Conservation (phyloP, 1,284 basidiomycete genomes). For the Moesziomyces antarcticus region DNA sequence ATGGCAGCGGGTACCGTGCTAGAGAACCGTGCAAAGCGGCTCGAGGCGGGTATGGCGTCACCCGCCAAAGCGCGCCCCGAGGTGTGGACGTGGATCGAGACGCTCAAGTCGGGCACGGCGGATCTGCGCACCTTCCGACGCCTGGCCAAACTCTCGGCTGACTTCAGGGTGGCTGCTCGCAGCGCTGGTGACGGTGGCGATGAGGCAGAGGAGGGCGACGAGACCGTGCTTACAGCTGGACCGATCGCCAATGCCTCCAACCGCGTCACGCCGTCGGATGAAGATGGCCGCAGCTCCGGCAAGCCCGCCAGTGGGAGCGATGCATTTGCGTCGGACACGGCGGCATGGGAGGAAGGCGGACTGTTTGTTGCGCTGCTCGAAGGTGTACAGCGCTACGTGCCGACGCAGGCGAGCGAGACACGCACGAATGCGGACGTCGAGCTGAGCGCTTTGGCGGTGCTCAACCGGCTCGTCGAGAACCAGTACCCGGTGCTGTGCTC, state of each 20-base stretch:
- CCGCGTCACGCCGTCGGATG: background rate
- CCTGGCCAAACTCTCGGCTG: constrained; percentile 37
- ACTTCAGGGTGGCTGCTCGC: constrained; percentile 36
- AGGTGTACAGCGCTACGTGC: constrained; percentile 24
- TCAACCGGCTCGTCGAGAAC: constrained; percentile 48
- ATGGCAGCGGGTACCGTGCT: constrained; percentile 2
- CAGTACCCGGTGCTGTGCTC: constrained; percentile 45
- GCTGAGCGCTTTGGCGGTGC: constrained; percentile 43
- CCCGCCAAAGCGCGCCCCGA: constrained; percentile 53
- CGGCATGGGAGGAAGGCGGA: constrained; percentile 37
- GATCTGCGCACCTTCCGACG: constrained; percentile 37
- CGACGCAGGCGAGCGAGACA: background rate
- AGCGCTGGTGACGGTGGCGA: constrained; percentile 4
- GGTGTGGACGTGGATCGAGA: constrained; percentile 38
- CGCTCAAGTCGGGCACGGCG: constrained; percentile 26
- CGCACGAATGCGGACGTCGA: constrained; percentile 19
- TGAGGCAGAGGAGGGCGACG: constrained; percentile 23
- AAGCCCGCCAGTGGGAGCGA: background rate
- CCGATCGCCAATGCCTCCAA: constrained; percentile 11
- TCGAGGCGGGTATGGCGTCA: constrained; percentile 23
- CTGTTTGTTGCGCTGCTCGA: constrained; percentile 25
- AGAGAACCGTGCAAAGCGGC: constrained; percentile 34
- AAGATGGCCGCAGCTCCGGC: background rate
- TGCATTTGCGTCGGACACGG: constrained; percentile 5
- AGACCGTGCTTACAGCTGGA: constrained; percentile 19